A percentile compares a stretch with the other conserved stretches of the same genome.
These are phyloP conservation scores for Beta lomatogona DNA, from an alignment of 179 eudicot species.

Conservation along the genomic window DNA sequence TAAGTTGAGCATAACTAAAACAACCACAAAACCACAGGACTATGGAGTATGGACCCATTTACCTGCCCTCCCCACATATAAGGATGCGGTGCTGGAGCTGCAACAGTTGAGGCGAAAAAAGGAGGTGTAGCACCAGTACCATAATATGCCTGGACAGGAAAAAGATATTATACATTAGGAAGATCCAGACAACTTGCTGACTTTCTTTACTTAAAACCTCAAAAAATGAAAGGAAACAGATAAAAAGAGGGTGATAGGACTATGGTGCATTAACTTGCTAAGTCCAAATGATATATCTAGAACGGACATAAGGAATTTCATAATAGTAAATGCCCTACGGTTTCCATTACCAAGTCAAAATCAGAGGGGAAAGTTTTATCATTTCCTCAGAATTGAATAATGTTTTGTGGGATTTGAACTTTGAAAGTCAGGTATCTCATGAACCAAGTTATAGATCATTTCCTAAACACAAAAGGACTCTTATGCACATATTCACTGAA, in stretches of 20 bases:
- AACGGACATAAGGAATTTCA: background rate
- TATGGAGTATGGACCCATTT: slow-evolving; percentile 7
- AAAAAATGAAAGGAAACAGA: background rate
- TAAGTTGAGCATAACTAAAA: background rate
- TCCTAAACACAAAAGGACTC: background rate
- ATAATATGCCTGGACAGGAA: slow-evolving; percentile 66
- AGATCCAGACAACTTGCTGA: background rate
- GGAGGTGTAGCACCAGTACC: slow-evolving; percentile 75
- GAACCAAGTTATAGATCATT: background rate
- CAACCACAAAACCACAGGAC: background rate
- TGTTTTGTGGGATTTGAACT: background rate
- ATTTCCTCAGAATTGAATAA: background rate
- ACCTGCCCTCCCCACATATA: slow-evolving; percentile 96
- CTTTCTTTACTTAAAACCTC: background rate
- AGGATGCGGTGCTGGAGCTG: slow-evolving; percentile 86
- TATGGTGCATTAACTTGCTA: background rate
- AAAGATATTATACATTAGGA: slow-evolving; percentile 20
- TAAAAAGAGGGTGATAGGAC: background rate
- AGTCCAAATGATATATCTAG: background rate
- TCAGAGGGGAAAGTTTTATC: background rate
- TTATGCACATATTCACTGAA: background rate
- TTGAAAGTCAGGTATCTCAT: background rate
- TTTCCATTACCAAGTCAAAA: background rate
- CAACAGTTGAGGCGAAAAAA: slow-evolving; percentile 75
- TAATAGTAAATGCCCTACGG: background rate